Conservation (phyloP, 1,284 basidiomycete species). For the Rhodotorula sp. region DNA sequence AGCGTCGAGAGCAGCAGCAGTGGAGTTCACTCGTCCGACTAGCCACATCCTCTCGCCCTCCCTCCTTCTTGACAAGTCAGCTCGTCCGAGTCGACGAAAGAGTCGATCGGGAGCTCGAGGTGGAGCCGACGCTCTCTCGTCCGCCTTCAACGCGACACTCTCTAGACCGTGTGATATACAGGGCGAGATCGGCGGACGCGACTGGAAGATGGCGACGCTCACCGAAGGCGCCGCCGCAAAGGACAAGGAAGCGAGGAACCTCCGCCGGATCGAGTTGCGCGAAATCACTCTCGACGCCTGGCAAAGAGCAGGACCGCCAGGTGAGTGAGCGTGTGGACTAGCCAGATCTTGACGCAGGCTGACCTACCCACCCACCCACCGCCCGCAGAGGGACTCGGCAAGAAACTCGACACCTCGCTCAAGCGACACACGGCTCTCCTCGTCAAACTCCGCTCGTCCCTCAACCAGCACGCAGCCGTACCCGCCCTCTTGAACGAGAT, state of each 20-base stretch:
- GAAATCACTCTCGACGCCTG: constrained; percentile 21
- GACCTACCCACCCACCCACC: neutral
- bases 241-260: neutral
- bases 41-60: neutral
- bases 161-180: too few species aligned
- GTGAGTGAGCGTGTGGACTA: neutral
- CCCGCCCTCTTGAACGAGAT: constrained; percentile 90
- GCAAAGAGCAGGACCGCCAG: constrained; percentile 11
- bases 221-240: neutral
- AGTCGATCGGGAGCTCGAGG: too few species aligned
- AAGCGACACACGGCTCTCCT: constrained; percentile 92
- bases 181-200: too few species aligned
- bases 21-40: neutral
- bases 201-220: neutral
- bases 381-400: constrained; percentile 32
- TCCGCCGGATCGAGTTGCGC: constrained; percentile 24
- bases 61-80: too few species aligned
- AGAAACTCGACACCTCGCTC: constrained; percentile 74
- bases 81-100: too few species aligned
- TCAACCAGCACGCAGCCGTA: constrained; percentile 68
- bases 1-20: neutral
- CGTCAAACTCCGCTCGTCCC: constrained; percentile 78
- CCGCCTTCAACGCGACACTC: too few species aligned
- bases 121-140: too few species aligned
- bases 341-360: neutral